Evolutionary conservation across 768 basidiomycete genomes (phyloP), one percentile per base, ranked within the genome.

Genomic region (Naematelia encephala): DNA sequence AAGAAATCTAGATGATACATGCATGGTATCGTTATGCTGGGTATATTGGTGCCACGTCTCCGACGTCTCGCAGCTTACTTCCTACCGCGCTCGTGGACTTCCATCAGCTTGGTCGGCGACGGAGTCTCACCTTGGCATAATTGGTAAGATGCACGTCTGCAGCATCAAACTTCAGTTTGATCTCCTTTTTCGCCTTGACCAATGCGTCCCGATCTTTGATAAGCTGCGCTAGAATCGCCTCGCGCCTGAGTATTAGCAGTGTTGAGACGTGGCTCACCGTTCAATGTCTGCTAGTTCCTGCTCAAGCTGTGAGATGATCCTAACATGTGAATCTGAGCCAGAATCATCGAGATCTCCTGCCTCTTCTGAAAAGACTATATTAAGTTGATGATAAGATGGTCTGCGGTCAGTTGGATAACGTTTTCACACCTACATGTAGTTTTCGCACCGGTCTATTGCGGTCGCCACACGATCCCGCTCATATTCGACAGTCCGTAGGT

Each of bases 81-180:
- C 64, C 48, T 16, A 69, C 64, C 3, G 68, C 68, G 29, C 63
- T 61, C 0, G 67, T 59, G 30, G 59, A 61, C 64, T 64, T 45
- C 16, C 21, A 1, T 58, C 46, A 56, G 46, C 27, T 22, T 2
- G 22, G 50, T 43, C 54, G 13, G 28, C 16, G 16, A 14, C 45
- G 10, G 23, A 11, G n/a, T 45, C 68, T 58, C 34, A 71, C 72
- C 58, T 63, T 69, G n/a, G 63, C 47, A 28, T 63, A 68, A 21
- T 70, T 67, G 5, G 45, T 59, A 26, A 74, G 27, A 44, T 67
- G 66, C 2, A 63, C 59, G 25, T 70, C 69, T 8, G 64, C 67
- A 27, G 59, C 61, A 50, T 71, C 68, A 47, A 69, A 70, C 27
- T 63, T 68, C 44, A 56, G 48, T 56, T 71, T 74, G 59, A 74